These are phyloP conservation scores for Eustoma russellianum DNA, from an alignment of 257 asterid species.

Conservation along the genomic window DNA sequence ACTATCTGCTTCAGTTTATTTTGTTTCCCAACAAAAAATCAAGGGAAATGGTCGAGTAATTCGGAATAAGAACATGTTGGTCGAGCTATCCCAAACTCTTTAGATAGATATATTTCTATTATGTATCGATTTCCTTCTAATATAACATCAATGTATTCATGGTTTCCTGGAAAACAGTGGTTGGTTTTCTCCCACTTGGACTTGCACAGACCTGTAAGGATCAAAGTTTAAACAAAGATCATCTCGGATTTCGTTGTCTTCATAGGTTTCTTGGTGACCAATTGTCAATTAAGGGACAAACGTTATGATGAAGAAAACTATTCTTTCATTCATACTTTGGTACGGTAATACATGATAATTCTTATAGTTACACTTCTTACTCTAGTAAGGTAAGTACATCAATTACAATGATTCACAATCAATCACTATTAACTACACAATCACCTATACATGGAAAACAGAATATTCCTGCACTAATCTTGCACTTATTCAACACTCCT, in stretches of 20 bases:
- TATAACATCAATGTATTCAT: slow-evolving; percentile 60
- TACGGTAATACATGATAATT: too few species aligned
- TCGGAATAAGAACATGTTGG: slow-evolving; percentile 37
- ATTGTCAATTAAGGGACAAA: background rate
- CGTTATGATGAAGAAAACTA: too few species aligned
- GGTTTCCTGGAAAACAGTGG: slow-evolving; percentile 35
- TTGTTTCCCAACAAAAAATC: slow-evolving; percentile 30
- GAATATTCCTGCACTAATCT: too few species aligned
- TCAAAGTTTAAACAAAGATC: background rate
- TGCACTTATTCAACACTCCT: too few species aligned
- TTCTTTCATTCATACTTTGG: too few species aligned
- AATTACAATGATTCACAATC: too few species aligned
- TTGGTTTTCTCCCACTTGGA: slow-evolving; percentile 65
- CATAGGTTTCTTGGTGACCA: background rate
- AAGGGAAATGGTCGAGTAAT: slow-evolving; percentile 35
- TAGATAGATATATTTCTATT: slow-evolving; percentile 39
- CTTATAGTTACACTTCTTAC: too few species aligned
- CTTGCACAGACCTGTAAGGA: slow-evolving; percentile 68
- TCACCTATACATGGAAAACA: too few species aligned
- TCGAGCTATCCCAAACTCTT: slow-evolving; percentile 65
- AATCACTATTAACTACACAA: too few species aligned
- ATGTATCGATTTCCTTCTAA: slow-evolving; percentile 31
- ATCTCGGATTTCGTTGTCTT: background rate
- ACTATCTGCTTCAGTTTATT: slow-evolving; percentile 46
- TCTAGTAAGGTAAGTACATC: too few species aligned